phyloP scores from a whole-genome alignment of 2,329 filamentous ascomycete species.

The Hysterium pulicare region DNA sequence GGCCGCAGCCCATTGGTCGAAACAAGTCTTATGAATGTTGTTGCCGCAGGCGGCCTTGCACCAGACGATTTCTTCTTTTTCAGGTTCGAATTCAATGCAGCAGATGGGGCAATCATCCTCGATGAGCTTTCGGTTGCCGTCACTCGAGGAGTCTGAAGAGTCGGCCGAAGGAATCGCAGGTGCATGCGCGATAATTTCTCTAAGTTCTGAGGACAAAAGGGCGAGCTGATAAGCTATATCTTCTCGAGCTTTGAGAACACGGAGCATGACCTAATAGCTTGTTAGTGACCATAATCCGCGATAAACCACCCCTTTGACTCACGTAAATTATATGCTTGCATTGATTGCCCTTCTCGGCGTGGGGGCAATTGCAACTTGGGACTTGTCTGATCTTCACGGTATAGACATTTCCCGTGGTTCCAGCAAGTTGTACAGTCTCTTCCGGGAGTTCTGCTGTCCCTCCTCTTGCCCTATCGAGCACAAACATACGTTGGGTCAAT shows the following conservation, averaged over 20 bases:
- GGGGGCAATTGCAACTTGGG: conserved; percentile 55
- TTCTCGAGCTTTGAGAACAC: conserved; percentile 55
- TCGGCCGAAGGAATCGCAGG: conserved; percentile 47
- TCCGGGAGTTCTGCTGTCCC: conserved; percentile 45
- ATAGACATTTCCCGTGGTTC: conserved; percentile 62
- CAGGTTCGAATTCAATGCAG: conserved; percentile 52
- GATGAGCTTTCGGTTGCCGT: conserved; percentile 55
- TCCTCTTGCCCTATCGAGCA: conserved; percentile 50
- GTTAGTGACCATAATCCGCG: background rate
- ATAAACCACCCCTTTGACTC: conserved; percentile 13
- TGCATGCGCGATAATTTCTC: conserved; percentile 53
- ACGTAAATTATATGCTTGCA: conserved; percentile 65
- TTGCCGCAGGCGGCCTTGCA: conserved; percentile 61
- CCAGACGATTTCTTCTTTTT: conserved; percentile 43
- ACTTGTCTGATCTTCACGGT: conserved; percentile 51
- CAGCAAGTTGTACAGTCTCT: conserved; percentile 57
- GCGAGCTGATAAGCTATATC: conserved; percentile 59
- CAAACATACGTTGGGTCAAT: conserved; percentile 54
- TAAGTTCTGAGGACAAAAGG: conserved; percentile 57
- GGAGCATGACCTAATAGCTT: conserved; percentile 50
- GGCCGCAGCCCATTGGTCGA: conserved; percentile 49
- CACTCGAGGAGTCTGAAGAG: conserved; percentile 26
- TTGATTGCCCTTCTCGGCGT: conserved; percentile 53
- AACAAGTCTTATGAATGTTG: conserved; percentile 59
- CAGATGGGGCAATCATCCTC: conserved; percentile 64